Evolutionary conservation across 331 rosid genomes (phyloP).

Genomic region (Prunus yedoensis): DNA sequence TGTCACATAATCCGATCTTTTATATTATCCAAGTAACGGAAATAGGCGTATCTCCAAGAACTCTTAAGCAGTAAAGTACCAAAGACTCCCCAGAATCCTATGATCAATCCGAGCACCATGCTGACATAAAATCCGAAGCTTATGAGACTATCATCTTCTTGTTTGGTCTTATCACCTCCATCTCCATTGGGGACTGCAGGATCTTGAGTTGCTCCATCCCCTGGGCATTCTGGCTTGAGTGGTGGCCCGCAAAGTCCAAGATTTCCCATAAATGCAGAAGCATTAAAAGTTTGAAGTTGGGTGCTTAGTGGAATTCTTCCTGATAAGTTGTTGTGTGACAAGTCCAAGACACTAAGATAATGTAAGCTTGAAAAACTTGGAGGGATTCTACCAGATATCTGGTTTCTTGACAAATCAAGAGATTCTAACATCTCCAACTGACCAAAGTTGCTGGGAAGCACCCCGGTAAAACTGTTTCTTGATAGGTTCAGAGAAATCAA

Average conservation of each 20-base stretch:
- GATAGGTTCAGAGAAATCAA: slow-evolving; percentile 20
- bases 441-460: slow-evolving; percentile 12
- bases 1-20: neutral
- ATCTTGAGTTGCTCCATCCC: neutral
- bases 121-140: slow-evolving; percentile 26
- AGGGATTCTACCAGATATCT: slow-evolving; percentile 6
- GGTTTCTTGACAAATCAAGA: slow-evolving; percentile 23
- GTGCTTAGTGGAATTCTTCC: slow-evolving; percentile 14
- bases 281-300: slow-evolving; percentile 12
- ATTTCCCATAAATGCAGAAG: neutral
- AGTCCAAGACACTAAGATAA: neutral
- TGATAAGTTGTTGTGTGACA: slow-evolving; percentile 16
- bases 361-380: neutral
- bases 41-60: slow-evolving; percentile 27
- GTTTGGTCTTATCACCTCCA: neutral
- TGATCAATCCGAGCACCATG: slow-evolving; percentile 19
- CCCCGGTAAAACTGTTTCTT: neutral
- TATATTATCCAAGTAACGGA: slow-evolving; percentile 12
- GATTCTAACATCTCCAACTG: slow-evolving; percentile 9
- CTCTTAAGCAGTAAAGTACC: slow-evolving; percentile 16
- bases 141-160: neutral
- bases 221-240: neutral
- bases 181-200: neutral
- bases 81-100: slow-evolving; percentile 31
- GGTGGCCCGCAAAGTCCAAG: slow-evolving; percentile 13